Conservation (phyloP, 2,329 filamentous ascomycete species). For the Beauveria varroae region DNA sequence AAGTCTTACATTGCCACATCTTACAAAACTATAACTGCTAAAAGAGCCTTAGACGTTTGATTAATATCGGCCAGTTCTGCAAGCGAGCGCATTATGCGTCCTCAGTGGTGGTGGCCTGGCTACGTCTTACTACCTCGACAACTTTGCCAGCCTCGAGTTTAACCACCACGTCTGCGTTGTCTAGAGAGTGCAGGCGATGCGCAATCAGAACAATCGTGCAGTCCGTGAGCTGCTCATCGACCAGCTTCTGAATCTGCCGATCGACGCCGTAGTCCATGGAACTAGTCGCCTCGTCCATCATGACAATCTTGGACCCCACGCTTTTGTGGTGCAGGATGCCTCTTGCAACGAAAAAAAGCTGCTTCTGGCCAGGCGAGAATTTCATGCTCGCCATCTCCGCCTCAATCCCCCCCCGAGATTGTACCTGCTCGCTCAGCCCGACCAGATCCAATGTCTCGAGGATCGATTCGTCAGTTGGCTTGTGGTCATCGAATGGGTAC, state of each 20-base stretch:
- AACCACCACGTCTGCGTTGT: not conserved
- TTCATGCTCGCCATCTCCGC: not conserved
- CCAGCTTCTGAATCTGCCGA: not conserved
- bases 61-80: too few relatives aligned
- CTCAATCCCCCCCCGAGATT: not conserved
- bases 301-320: not conserved
- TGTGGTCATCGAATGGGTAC: not conserved
- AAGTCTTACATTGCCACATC: too few relatives aligned
- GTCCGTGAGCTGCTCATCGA: not conserved
- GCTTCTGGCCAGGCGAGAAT: not conserved
- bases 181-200: constrained; percentile 5
- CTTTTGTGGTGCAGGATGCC: not conserved
- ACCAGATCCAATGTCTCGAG: not conserved
- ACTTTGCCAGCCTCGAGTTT: not conserved
- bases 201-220: not conserved
- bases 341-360: not conserved
- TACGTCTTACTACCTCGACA: not conserved
- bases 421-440: constrained; percentile 12
- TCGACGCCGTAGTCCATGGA: not conserved
- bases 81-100: too few relatives aligned
- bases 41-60: too few relatives aligned
- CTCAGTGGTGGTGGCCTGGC: too few relatives aligned
- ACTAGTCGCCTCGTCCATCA: constrained; percentile 6
- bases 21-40: too few relatives aligned
- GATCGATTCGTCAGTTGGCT: not conserved